Evolutionary conservation across 1,139 yeast species (phyloP).

Genomic region (Taphrina deformans): DNA sequence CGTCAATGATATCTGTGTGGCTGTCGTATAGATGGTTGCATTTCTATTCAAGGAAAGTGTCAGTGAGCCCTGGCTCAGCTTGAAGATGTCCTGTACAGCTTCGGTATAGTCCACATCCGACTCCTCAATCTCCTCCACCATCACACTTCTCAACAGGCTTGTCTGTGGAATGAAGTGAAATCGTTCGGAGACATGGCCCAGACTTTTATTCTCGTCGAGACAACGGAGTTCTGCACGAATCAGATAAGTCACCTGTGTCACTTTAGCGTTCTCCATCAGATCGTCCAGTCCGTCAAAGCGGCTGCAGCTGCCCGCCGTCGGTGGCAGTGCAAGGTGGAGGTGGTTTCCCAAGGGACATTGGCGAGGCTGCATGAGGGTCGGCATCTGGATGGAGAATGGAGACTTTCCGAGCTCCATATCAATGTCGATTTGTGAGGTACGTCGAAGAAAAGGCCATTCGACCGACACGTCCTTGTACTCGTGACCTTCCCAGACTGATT

Average conservation of each 20-base stretch:
- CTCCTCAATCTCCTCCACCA: background rate
- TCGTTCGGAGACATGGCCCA: background rate
- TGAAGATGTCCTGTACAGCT: background rate
- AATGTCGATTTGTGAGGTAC: background rate
- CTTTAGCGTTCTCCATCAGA: background rate
- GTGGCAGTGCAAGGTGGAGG: slow-evolving; percentile 18
- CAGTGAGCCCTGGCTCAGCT: background rate
- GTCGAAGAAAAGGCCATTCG: slow-evolving; percentile 20
- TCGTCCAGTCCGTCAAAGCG: background rate
- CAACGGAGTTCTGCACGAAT: slow-evolving; percentile 12
- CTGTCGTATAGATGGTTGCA: background rate
- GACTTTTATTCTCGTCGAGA: background rate
- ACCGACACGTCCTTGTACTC: background rate
- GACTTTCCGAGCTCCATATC: background rate
- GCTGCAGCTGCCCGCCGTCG: background rate
- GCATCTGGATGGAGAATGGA: slow-evolving; percentile 16
- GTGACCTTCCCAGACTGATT: background rate
- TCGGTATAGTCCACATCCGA: background rate
- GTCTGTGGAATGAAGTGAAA: background rate
- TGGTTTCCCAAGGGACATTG: slow-evolving; percentile 26
- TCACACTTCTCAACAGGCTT: background rate
- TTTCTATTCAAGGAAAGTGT: background rate
- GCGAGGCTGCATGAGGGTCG: slow-evolving; percentile 18
- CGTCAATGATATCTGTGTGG: background rate
- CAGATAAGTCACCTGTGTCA: slow-evolving; percentile 8